These are phyloP conservation scores for Chlamydomonas asymmetrica DNA, from an alignment of 139 green algal genomes.

Conservation along the genomic window DNA sequence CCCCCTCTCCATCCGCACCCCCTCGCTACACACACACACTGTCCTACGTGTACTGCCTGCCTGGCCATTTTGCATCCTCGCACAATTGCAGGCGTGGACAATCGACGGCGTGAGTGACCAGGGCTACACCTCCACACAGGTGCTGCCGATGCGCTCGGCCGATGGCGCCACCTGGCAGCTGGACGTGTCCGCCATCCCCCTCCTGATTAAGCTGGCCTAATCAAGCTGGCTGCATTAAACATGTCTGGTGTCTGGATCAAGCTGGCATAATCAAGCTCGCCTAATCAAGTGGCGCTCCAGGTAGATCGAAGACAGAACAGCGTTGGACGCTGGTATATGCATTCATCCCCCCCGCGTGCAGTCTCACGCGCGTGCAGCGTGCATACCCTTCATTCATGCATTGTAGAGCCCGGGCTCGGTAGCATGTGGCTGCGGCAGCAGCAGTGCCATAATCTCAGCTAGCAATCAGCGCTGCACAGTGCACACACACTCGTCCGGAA, in stretches of 20 bases:
- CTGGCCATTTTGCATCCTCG: too few relatives aligned
- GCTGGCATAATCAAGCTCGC: too few relatives aligned
- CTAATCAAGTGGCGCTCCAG: too few relatives aligned
- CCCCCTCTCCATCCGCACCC: neutral
- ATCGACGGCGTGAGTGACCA: neutral
- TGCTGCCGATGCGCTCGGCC: neutral
- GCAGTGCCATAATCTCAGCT: too few relatives aligned
- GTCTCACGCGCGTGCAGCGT: neutral
- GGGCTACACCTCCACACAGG: neutral
- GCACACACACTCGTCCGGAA: too few relatives aligned
- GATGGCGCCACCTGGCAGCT: neutral
- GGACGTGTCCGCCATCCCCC: slow-evolving; percentile 9
- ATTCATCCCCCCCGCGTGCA: too few relatives aligned
- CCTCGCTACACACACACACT: neutral
- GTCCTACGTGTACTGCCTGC: neutral
- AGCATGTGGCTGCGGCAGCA: too few relatives aligned
- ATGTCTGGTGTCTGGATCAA: neutral
- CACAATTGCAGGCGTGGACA: slow-evolving; percentile 3
- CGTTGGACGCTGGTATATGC: too few relatives aligned
- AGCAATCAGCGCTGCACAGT: too few relatives aligned
- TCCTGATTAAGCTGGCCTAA: slow-evolving; percentile 5
- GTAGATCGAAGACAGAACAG: too few relatives aligned
- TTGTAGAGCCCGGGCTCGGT: too few relatives aligned
- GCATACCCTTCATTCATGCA: neutral
- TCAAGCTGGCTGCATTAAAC: neutral